These are phyloP conservation scores for Colletotrichum neosansevieriae DNA, from an alignment of 2,329 filamentous ascomycete genomes.

Conservation along the genomic window DNA sequence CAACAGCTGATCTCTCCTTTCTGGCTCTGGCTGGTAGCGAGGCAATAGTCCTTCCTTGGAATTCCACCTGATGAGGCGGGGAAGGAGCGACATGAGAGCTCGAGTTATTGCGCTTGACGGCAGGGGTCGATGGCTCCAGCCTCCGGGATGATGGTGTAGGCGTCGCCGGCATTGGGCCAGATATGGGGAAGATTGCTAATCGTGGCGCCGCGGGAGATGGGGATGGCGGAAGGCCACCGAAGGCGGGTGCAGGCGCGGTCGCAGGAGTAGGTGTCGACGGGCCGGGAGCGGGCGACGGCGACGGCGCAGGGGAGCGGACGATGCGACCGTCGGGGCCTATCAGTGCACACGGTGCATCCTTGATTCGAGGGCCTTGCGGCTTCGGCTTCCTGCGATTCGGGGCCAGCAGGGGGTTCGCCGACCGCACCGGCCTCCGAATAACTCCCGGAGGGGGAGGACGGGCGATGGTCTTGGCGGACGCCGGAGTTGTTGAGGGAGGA, in stretches of 20 bases:
- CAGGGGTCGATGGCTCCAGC: not conserved
- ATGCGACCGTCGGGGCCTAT: conserved; percentile 6
- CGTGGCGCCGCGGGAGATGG: not conserved
- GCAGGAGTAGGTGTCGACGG: not conserved
- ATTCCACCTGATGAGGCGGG: not conserved
- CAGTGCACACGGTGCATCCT: not conserved
- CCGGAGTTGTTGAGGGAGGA: no score
- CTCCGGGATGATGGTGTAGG: not conserved
- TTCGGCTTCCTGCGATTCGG: conserved; percentile 1
- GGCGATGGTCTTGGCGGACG: not conserved
- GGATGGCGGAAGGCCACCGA: not conserved
- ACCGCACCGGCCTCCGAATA: not conserved
- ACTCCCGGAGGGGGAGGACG: not conserved
- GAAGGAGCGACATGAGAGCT: not conserved
- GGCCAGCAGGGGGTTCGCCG: not conserved
- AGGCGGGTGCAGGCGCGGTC: not conserved
- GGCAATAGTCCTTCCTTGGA: not conserved
- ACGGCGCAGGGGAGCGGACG: not conserved
- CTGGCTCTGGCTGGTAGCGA: not conserved
- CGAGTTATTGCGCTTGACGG: not conserved
- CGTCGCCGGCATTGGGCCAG: not conserved
- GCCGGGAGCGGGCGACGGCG: not conserved
- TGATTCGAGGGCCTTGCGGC: not conserved
- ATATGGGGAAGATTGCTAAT: not conserved
- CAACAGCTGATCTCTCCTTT: not conserved